Percentiles rank a stretch among this genome's conserved stretches.
phyloP scores from a whole-genome alignment of 2,329 filamentous ascomycete genomes.

The Chaetomium sp. region DNA sequence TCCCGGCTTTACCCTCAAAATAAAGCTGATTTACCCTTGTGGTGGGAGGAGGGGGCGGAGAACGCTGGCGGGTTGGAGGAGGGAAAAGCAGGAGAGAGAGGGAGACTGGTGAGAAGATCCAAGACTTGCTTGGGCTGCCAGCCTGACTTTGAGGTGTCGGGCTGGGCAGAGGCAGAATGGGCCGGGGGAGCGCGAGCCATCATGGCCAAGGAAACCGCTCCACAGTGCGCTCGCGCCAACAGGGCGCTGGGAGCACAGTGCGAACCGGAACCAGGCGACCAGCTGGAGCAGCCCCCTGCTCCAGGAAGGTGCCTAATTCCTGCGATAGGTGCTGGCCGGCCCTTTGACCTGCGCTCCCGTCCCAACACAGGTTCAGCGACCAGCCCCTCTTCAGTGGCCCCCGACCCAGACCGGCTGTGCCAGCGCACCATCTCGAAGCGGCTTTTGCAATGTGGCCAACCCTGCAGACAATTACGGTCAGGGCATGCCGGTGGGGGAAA shows the following conservation, averaged over 20 bases:
- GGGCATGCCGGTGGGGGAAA: neutral
- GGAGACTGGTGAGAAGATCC: constrained; percentile 1
- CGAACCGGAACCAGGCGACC: constrained; percentile 3
- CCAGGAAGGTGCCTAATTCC: constrained; percentile 17
- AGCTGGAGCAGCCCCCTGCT: constrained; percentile 10
- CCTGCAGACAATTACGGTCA: neutral
- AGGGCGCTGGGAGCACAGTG: constrained; percentile 12
- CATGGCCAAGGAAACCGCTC: constrained; percentile 9
- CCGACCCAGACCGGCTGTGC: constrained; percentile 9
- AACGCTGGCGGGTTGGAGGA: constrained; percentile 10
- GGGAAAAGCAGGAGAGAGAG: constrained; percentile 10
- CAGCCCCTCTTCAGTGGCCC: neutral
- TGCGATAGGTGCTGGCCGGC: constrained; percentile 9
- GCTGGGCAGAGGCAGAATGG: neutral
- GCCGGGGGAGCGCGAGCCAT: neutral
- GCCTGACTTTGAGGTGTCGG: constrained; percentile 14
- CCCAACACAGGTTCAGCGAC: neutral
- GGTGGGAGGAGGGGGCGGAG: constrained; percentile 5
- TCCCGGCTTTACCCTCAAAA: constrained; percentile 15
- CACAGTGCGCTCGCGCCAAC: constrained; percentile 12
- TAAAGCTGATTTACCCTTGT: constrained; percentile 10
- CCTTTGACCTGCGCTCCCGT: constrained; percentile 5
- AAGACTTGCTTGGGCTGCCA: constrained; percentile 10
- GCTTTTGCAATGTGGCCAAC: neutral
- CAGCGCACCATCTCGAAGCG: constrained; percentile 3